phyloP scores from a whole-genome alignment of 169 alveolate species.

The Condylostoma magnum region DNA sequence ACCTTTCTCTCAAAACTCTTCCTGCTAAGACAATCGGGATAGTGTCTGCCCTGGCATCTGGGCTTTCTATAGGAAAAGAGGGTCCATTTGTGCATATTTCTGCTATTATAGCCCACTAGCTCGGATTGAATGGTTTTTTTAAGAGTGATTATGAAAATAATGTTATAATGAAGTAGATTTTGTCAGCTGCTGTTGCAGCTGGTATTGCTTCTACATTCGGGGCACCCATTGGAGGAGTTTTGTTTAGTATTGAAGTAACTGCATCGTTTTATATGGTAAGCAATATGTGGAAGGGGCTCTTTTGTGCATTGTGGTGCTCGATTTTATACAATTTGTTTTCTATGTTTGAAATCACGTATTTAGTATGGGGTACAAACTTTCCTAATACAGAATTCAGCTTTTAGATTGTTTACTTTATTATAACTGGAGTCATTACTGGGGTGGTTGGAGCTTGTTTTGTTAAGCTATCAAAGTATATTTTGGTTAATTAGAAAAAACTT shows the following conservation, averaged over 20 bases:
- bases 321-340: slow-evolving; percentile 53
- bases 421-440: slow-evolving; percentile 61
- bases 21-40: slow-evolving; percentile 64
- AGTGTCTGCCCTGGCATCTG: slow-evolving; percentile 58
- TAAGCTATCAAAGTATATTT: slow-evolving; percentile 52
- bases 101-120: slow-evolving; percentile 53
- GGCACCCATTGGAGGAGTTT: slow-evolving; percentile 81
- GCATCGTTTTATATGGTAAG: slow-evolving; percentile 76
- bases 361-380: slow-evolving; percentile 25
- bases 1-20: slow-evolving; percentile 55
- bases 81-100: slow-evolving; percentile 81
- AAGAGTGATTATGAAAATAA: too few species aligned
- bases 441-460: slow-evolving; percentile 65
- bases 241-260: slow-evolving; percentile 80
- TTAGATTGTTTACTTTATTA: slow-evolving; percentile 47
- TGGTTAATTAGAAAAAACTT: slow-evolving; percentile 47
- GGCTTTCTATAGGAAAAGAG: slow-evolving; percentile 74
- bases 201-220: slow-evolving; percentile 83
- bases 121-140: neutral
- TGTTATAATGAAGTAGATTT: too few species aligned
- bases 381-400: slow-evolving; percentile 12
- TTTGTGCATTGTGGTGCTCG: slow-evolving; percentile 67
- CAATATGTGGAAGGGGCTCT: slow-evolving; percentile 74
- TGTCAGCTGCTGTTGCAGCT: slow-evolving; percentile 74
- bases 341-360: slow-evolving; percentile 17